Percentiles rank a stretch among this genome's conserved stretches.
Conservation (phyloP, 176 grass and related monocot genomes). For the Aegilops speltoides region DNA sequence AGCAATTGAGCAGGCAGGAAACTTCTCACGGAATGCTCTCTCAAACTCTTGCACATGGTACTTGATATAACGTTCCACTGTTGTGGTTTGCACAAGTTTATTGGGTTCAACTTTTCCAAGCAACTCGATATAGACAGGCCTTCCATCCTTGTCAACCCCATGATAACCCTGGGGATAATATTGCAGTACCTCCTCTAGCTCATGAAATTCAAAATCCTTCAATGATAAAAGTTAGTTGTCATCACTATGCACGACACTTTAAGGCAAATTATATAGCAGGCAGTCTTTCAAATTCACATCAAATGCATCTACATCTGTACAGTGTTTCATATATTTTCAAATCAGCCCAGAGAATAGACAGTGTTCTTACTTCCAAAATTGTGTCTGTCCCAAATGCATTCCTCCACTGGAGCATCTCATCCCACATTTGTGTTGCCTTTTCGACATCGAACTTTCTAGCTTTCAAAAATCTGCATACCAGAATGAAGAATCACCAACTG, state of each 20-base stretch:
- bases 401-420: constrained; percentile 89
- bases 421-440: constrained; percentile 95
- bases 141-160: constrained; percentile 91
- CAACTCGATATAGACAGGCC: constrained; percentile 96
- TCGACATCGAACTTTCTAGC: constrained; percentile 88
- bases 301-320: background rate
- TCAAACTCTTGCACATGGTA: constrained; percentile 98
- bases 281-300: background rate
- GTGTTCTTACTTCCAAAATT: constrained; percentile 71
- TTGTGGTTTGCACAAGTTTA: constrained; percentile 88
- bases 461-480: constrained; percentile 85
- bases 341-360: background rate
- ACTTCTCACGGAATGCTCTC: constrained; percentile 88
- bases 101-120: constrained; percentile 93
- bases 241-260: constrained; percentile 10
- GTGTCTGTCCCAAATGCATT: constrained; percentile 81
- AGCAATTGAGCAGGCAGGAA: constrained; percentile 86
- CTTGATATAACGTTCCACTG: constrained; percentile 86
- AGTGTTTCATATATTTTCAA: background rate
- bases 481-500: constrained; percentile 32
- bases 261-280: constrained; percentile 2
- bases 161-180: constrained; percentile 98
- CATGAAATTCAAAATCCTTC: constrained; percentile 98
- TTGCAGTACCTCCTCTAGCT: constrained; percentile 79
- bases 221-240: constrained; percentile 33